Evolutionary conservation across 192 early-diverging fungal genomes (phyloP).

Genomic region (Phlyctochytrium bullatum): DNA sequence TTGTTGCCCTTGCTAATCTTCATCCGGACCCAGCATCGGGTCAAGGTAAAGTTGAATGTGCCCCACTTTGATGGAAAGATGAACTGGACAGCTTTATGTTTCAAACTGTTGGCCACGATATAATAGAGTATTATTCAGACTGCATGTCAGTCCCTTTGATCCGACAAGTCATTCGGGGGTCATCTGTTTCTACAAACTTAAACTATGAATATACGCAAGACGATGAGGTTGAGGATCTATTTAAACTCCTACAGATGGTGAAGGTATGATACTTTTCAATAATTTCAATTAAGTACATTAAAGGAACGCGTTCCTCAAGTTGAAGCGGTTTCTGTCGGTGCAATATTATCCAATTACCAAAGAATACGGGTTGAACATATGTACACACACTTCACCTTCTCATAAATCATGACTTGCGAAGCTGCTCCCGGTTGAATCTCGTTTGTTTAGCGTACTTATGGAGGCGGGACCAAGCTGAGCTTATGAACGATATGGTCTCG

Average conservation of each 20-base stretch:
- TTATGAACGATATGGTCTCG: constrained; percentile 84
- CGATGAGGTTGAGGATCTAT: constrained; percentile 97
- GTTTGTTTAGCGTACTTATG: constrained; percentile 85
- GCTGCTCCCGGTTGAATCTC: constrained; percentile 82
- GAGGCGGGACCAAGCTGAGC: constrained; percentile 78
- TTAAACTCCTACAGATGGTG: constrained; percentile 65
- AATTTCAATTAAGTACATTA: not conserved
- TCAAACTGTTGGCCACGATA: constrained; percentile 95
- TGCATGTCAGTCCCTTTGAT: constrained; percentile 85
- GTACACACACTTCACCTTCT: constrained; percentile 43
- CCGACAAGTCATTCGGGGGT: constrained; percentile 68
- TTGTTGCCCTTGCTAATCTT: constrained; percentile 91
- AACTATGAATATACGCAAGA: constrained; percentile 64
- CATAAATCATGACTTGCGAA: constrained; percentile 26
- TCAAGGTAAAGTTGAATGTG: constrained; percentile 44
- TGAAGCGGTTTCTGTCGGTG: constrained; percentile 85
- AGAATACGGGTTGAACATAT: constrained; percentile 95
- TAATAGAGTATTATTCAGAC: constrained; percentile 75
- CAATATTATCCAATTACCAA: constrained; percentile 96
- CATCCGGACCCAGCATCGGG: constrained; percentile 63
- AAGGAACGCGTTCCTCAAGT: constrained; percentile 69
- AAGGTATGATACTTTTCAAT: constrained; percentile 43
- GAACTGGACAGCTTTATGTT: constrained; percentile 96
- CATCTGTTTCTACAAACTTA: constrained; percentile 59
- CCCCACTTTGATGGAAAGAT: constrained; percentile 42